Evolutionary conservation across 2,329 filamentous ascomycete species (phyloP), one percentile per base, ranked within the genome.

Genomic region (Alternaria atra): DNA sequence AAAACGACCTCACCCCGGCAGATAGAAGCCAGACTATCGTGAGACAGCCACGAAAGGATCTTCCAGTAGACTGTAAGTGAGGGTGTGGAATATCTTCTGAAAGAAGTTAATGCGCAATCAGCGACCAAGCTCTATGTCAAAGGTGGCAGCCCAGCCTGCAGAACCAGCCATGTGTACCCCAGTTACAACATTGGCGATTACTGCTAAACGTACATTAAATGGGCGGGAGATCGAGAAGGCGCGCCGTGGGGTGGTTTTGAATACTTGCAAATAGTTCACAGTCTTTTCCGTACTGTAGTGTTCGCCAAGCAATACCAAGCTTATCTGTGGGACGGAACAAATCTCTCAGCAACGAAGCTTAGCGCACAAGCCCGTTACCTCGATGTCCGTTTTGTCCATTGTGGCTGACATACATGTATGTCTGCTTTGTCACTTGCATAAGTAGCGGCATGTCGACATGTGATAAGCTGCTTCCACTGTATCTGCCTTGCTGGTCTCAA

Each of bases 1-100:
- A 74, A 48, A 59, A 70, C 25, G 42, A 54, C n/a, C 54, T 73
- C 37, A 72, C 71, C 4, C 69, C 71, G 3, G 56, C 37, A 3
- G 54, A 52, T 2, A 52, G 30, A 40, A 66, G 55, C 29, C 64
- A 66, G 55, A 62, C 51, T 7, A 64, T 66, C 20, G 55, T 66
- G 50, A 44, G 63, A n/a, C 27, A 61, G 34, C 63, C 63, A 27
- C 44, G 51, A 6, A 57, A 46, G 1, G 40, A 52, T 39, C 50
- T 63, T 3, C 52, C 48, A n/a, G 61, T 63, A 20, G 59, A 64
- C 20, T 34, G 61, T 64, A 48, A 59, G 61, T 59, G n/a, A 23
- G 12, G 8, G 9, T 9, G 17, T 32, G 12, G 27, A 20, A 30
- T 23, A 7, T n/a, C 8, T 4, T 20, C 10, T 27, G 30, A 7